phyloP scores from a whole-genome alignment of 202 grass and related monocot genomes.

The Panicum virgatum region DNA sequence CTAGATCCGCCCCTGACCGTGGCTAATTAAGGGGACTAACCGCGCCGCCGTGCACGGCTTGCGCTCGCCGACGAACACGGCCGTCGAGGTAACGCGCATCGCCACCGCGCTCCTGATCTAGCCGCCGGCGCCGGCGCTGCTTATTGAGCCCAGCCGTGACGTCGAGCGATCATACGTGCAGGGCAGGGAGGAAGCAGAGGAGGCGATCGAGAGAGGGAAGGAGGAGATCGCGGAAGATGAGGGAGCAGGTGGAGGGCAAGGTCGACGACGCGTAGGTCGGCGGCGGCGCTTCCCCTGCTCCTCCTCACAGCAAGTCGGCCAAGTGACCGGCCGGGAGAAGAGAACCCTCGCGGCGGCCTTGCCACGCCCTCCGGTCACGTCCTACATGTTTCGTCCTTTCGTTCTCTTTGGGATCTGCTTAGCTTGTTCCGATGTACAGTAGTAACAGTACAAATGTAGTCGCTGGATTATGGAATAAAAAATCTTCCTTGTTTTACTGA shows the following conservation, averaged over 20 bases:
- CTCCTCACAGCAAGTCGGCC: not conserved
- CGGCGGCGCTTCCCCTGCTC: not conserved
- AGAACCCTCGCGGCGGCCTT: not conserved
- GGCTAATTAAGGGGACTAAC: conserved; percentile 41
- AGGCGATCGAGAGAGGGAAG: conserved; percentile 31
- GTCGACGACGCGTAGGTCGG: conserved; percentile 15
- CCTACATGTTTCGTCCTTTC: not conserved
- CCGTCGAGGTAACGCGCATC: conserved; percentile 10
- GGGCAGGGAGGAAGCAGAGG: conserved; percentile 24
- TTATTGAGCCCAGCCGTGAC: too few relatives aligned
- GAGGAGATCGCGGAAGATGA: conserved; percentile 30
- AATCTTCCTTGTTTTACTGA: not conserved
- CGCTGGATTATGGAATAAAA: not conserved
- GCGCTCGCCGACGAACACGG: conserved; percentile 21
- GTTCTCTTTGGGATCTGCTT: not conserved
- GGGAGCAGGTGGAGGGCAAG: conserved; percentile 39
- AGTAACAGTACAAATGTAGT: too few relatives aligned
- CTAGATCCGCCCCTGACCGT: too few relatives aligned
- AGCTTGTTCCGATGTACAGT: not conserved
- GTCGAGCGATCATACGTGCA: conserved; percentile 10
- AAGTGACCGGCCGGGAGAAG: not conserved
- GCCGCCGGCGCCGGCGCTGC: too few relatives aligned
- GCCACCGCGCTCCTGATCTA: not conserved
- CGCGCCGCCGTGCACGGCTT: conserved; percentile 49
- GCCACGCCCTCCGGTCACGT: too few relatives aligned